phyloP scores from a whole-genome alignment of 2,329 filamentous ascomycete species.

The Gyromitra esculenta region DNA sequence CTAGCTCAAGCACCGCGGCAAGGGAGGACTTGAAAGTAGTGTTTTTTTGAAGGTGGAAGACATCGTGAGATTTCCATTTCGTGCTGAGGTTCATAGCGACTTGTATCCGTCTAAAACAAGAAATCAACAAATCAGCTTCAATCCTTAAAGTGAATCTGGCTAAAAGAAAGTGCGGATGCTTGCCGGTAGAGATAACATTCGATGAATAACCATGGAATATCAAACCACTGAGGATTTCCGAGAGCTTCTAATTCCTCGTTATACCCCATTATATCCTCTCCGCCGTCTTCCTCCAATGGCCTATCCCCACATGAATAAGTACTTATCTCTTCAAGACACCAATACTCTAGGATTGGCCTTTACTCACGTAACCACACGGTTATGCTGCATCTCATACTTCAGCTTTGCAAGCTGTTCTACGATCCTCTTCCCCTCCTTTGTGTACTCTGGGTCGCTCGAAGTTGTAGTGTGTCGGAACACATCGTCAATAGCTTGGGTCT shows the following conservation, averaged over 20 bases:
- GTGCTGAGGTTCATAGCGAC: slow-evolving; percentile 78
- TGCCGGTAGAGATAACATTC: slow-evolving; percentile 95
- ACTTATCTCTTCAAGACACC: background rate
- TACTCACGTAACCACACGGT: slow-evolving; percentile 77
- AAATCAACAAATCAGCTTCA: background rate
- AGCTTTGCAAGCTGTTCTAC: slow-evolving; percentile 79
- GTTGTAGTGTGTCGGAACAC: slow-evolving; percentile 77
- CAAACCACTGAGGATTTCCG: slow-evolving; percentile 80
- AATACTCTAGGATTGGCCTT: background rate
- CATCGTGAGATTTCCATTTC: slow-evolving; percentile 89
- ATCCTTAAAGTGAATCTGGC: background rate
- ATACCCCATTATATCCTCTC: slow-evolving; percentile 78
- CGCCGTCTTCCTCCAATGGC: slow-evolving; percentile 72
- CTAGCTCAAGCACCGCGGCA: slow-evolving; percentile 83
- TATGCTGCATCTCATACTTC: slow-evolving; percentile 95
- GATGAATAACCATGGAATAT: slow-evolving; percentile 85
- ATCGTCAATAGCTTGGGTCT: slow-evolving; percentile 95
- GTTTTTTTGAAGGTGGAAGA: slow-evolving; percentile 90
- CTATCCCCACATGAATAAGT: slow-evolving; percentile 20
- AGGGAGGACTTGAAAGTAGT: slow-evolving; percentile 91
- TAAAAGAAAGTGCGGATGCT: slow-evolving; percentile 42
- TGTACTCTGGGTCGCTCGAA: slow-evolving; percentile 70
- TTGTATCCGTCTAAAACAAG: slow-evolving; percentile 73
- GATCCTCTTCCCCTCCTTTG: slow-evolving; percentile 85
- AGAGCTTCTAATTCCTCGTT: slow-evolving; percentile 84